Base-by-base conservation (phyloP, 176 grass and related monocot genomes). In the Microstegium vimineum region DNA sequence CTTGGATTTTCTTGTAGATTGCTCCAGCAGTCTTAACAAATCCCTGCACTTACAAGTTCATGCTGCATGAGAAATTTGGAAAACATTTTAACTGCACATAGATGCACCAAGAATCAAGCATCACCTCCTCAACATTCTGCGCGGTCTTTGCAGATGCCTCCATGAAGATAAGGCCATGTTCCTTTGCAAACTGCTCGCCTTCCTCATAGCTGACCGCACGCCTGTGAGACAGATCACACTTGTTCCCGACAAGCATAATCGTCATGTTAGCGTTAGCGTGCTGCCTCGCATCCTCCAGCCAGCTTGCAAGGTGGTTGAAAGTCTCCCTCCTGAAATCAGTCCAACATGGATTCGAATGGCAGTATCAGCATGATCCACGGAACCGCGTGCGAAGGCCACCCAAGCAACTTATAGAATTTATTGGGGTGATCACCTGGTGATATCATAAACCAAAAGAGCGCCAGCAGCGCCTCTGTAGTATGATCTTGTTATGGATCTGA, bases 1-100 rank as follows among this genome's bases (percentile, higher is more conserved):
- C 92, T 37, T 91, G 92, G 36, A 91, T 94, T 80, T 94, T 94
- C 81, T 94, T 94, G 84, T 91, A 91, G 71, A 94, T 89, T n/a
- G 84, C 85, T 46, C 84, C 87, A 67, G 92, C 89, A 28, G 89
- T 94, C 81, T 84, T 89, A 38, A 94, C 83, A 10, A 94, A 94
- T 36, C 73, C 92, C 92, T 94, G 83, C 3, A 56, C 87, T 78
- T 41, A 20, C 40, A 26, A 17, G 31, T 54, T 27, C 45, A 54
- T 8, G 73, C n/a, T 5, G 2, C 37, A 84, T 40, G 20, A 89
- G 43, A 36, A 69, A 82, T 12, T 23, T 20, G n/a, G 45, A 38
- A 5, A 8, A 40, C 13, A 62, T 32, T 22, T 73, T 20, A 73
- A 18, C 26, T 20, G 25, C 66, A 47, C 22, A 59, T 26, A 68